These are phyloP conservation scores for Rhododendron henanense DNA, from an alignment of 148 eudicot species.

Conservation along the genomic window DNA sequence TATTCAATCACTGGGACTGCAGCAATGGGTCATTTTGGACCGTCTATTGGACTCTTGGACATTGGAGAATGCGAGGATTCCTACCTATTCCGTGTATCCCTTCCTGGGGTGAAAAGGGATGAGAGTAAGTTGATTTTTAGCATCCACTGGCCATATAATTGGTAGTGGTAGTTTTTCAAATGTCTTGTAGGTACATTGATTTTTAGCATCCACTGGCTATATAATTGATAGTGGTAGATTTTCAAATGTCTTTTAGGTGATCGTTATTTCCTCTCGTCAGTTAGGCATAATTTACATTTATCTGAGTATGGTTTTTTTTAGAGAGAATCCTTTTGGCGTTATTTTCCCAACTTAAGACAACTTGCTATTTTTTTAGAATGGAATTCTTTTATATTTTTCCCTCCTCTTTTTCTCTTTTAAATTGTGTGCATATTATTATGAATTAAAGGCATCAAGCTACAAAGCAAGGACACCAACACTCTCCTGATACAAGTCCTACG, in stretches of 20 bases:
- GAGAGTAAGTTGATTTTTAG: constrained; percentile 56
- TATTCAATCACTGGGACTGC: constrained; percentile 77
- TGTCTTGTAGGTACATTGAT: constrained; percentile 10
- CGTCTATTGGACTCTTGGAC: constrained; percentile 63
- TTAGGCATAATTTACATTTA: neutral
- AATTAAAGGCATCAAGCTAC: neutral
- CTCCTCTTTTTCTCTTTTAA: neutral
- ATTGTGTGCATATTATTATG: neutral
- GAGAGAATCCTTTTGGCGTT: neutral
- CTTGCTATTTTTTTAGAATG: neutral
- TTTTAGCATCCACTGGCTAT: neutral
- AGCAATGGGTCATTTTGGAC: constrained; percentile 60
- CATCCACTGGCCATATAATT: neutral
- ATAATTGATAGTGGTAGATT: neutral
- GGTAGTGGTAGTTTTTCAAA: neutral
- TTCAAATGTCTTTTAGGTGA: neutral
- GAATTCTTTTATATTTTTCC: neutral
- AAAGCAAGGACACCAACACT: neutral
- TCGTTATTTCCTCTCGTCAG: neutral
- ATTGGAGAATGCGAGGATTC: constrained; percentile 74
- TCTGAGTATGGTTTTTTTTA: no score
- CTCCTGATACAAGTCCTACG: neutral
- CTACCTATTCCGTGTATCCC: constrained; percentile 84
- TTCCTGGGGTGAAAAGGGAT: constrained; percentile 90
- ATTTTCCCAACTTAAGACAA: neutral